A percentile compares a stretch with the other conserved stretches of the same genome.
Conservation (phyloP, 306 rosid genomes). For the Phaseolus lunatus region DNA sequence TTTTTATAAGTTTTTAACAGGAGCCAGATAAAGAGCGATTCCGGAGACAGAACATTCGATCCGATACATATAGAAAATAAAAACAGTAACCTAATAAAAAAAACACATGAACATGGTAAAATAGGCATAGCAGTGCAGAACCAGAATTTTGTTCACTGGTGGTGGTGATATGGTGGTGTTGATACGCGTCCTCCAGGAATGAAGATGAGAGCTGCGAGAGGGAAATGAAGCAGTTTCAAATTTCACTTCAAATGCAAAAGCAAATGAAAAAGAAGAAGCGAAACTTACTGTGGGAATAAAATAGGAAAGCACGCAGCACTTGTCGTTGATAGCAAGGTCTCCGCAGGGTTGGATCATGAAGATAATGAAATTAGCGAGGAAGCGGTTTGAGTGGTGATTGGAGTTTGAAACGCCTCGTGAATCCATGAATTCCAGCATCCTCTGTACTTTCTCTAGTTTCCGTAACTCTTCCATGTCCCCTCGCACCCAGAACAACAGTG, state of each 20-base stretch:
- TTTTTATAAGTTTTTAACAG: not conserved
- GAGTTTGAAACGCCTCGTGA: conserved; percentile 47
- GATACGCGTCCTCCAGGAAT: conserved; percentile 66
- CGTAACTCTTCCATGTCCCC: not conserved
- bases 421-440: conserved; percentile 53
- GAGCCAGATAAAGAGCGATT: not conserved
- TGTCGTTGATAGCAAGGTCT: conserved; percentile 57
- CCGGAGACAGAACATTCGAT: not conserved
- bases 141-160: conserved; percentile 37
- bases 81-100: not conserved
- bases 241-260: not conserved
- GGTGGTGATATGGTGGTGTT: conserved; percentile 45
- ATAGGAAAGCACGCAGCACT: conserved; percentile 64
- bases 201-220: conserved; percentile 62
- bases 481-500: not conserved
- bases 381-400: conserved; percentile 51
- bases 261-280: conserved; percentile 13
- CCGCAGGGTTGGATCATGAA: conserved; percentile 73
- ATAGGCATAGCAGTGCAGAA: not conserved
- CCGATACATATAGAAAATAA: not conserved
- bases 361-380: conserved; percentile 66
- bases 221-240: not conserved
- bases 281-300: conserved; percentile 60
- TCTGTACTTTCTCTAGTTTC: conserved; percentile 51
- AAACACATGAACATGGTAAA: not conserved